A percentile compares a stretch with the other conserved stretches of the same genome.
Conservation (phyloP, 2,329 filamentous ascomycete genomes). For the Simplicillium sp. region DNA sequence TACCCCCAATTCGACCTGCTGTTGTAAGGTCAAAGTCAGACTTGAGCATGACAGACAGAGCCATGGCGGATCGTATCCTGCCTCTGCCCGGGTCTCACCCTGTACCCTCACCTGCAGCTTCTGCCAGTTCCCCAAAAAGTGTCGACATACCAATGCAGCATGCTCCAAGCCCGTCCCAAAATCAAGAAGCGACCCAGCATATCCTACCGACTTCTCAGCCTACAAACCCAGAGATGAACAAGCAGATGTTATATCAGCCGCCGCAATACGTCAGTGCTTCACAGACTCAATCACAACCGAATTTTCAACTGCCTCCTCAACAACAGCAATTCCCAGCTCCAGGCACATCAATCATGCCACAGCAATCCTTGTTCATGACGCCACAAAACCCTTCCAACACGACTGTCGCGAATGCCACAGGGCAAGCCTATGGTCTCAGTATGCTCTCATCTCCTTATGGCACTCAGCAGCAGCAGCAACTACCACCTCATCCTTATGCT, state of each 20-base stretch:
- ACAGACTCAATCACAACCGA: no score
- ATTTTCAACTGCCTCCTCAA: no score
- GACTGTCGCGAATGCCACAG: conserved; percentile 8
- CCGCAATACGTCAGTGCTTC: background rate
- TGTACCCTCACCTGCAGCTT: conserved; percentile 10
- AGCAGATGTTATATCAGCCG: background rate
- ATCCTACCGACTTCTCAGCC: background rate
- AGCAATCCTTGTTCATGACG: no score
- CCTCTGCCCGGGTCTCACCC: conserved; percentile 13
- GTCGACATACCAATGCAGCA: background rate
- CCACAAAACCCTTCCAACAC: conserved; percentile 6
- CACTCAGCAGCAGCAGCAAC: conserved; percentile 13
- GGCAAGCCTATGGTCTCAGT: conserved; percentile 22
- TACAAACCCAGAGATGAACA: background rate
- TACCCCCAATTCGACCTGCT: conserved; percentile 7
- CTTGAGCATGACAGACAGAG: conserved; percentile 6
- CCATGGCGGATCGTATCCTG: conserved; percentile 7
- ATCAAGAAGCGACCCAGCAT: no score
- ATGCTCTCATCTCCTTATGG: conserved; percentile 33
- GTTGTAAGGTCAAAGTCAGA: conserved; percentile 6
- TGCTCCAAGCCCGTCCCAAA: no score
- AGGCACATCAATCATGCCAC: no score
- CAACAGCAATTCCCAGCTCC: no score
- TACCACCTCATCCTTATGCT: conserved; percentile 3
- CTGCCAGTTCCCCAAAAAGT: background rate